These are phyloP conservation scores for Aspergillus sclerotiicarbonarius DNA, from an alignment of 495 filamentous ascomycete species.

Conservation along the genomic window DNA sequence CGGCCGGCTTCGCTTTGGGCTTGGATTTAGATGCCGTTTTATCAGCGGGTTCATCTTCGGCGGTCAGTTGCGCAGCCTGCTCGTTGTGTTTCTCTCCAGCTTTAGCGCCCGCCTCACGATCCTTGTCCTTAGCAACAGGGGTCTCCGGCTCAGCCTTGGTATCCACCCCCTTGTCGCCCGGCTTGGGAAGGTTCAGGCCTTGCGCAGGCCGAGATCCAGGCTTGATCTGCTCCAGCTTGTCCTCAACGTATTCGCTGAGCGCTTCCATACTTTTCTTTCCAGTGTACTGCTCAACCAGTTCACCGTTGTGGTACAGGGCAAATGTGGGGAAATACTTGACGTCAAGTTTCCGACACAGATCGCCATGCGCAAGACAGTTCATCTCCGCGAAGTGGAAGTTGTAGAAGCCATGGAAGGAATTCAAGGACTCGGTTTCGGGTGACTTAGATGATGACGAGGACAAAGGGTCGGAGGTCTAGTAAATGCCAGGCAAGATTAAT, in stretches of 20 bases:
- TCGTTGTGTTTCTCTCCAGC: constrained; percentile 48
- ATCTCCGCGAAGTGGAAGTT: constrained; percentile 84
- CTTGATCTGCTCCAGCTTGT: constrained; percentile 69
- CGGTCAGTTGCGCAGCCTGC: constrained; percentile 31
- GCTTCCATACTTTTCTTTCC: constrained; percentile 60
- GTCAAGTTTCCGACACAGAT: constrained; percentile 65
- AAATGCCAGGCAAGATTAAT: constrained; percentile 20
- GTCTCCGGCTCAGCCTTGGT: constrained; percentile 47
- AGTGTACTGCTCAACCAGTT: constrained; percentile 56
- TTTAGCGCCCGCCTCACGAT: constrained; percentile 41
- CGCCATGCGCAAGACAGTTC: constrained; percentile 78
- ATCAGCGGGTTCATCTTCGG: constrained; percentile 32
- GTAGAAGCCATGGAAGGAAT: constrained; percentile 71
- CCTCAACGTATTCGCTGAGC: constrained; percentile 70
- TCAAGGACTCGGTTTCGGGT: constrained; percentile 49
- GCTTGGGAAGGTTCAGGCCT: constrained; percentile 60
- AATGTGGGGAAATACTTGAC: constrained; percentile 72
- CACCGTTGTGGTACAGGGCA: constrained; percentile 78
- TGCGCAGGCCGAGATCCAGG: constrained; percentile 72
- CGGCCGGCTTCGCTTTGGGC: constrained; percentile 41
- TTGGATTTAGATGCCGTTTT: constrained; percentile 27
- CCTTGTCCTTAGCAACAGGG: constrained; percentile 49
- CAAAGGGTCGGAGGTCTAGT: constrained; percentile 71
- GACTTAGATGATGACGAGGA: constrained; percentile 41
- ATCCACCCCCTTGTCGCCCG: constrained; percentile 50